phyloP scores from a whole-genome alignment of 768 basidiomycete genomes.

The Pleurotus djamor region DNA sequence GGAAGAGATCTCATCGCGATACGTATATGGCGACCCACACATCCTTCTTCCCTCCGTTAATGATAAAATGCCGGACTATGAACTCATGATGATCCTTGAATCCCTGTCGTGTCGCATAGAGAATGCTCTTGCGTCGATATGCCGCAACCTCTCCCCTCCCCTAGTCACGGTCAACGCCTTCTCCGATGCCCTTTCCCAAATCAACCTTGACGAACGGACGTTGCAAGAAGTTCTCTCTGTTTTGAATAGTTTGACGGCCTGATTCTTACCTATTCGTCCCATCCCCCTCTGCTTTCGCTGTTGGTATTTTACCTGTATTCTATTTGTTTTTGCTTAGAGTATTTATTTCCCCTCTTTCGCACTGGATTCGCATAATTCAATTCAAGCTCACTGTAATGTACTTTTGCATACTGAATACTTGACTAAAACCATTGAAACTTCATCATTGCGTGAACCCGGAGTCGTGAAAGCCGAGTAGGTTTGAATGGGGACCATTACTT shows the following conservation, averaged over 20 bases:
- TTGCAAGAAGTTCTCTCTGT: conserved; percentile 38
- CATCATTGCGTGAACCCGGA: too few relatives aligned
- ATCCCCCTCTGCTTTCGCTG: background rate
- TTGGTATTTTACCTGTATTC: background rate
- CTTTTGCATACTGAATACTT: background rate
- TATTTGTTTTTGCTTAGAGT: background rate
- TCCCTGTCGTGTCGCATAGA: conserved; percentile 74
- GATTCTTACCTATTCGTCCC: conserved; percentile 5
- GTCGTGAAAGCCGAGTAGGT: too few relatives aligned
- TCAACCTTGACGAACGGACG: conserved; percentile 45
- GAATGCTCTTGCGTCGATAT: conserved; percentile 53
- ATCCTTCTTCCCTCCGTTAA: conserved; percentile 66
- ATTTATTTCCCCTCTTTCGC: background rate
- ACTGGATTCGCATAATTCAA: background rate
- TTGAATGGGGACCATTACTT: too few relatives aligned
- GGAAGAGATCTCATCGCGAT: conserved; percentile 27
- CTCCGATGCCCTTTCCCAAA: conserved; percentile 31
- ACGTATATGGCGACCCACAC: conserved; percentile 58
- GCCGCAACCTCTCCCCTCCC: conserved; percentile 20
- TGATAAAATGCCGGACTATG: conserved; percentile 68
- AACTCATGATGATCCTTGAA: conserved; percentile 74
- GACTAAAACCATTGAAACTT: too few relatives aligned
- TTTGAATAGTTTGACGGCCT: conserved; percentile 22
- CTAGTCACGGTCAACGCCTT: conserved; percentile 24
- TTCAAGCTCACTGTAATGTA: background rate